These are phyloP conservation scores for Hawksworthiomyces lignivorus DNA, from an alignment of 2,329 filamentous ascomycete genomes.

Conservation along the genomic window DNA sequence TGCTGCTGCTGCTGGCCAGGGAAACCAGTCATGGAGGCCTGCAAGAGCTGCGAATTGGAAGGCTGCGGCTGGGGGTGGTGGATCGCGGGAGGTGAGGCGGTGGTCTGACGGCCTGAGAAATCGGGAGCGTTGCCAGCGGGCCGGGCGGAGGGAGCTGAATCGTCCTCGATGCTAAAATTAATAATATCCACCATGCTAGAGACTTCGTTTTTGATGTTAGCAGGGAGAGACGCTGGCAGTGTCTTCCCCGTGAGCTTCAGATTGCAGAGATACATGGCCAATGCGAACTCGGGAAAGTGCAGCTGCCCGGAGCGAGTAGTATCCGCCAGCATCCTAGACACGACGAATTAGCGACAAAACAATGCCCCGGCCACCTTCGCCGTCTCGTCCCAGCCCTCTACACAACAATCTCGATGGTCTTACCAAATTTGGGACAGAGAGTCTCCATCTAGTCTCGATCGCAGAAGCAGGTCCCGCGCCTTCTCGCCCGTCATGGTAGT, in stretches of 20 bases:
- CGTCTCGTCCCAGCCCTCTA: too few relatives aligned
- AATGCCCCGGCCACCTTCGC: too few relatives aligned
- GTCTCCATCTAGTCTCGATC: conserved; percentile 81
- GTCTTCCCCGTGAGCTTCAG: conserved; percentile 81
- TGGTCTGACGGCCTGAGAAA: conserved; percentile 49
- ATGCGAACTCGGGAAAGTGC: conserved; percentile 92
- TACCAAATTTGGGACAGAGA: conserved; percentile 91
- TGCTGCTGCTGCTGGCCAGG: conserved; percentile 41
- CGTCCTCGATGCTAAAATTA: conserved; percentile 83
- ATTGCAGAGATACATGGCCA: conserved; percentile 98
- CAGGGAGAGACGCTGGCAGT: conserved; percentile 66
- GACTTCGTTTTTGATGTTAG: conserved; percentile 89
- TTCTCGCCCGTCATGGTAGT: conserved; percentile 89
- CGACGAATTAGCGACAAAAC: not conserved
- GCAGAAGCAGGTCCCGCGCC: conserved; percentile 78
- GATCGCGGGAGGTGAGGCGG: conserved; percentile 43
- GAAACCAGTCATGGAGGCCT: conserved; percentile 62
- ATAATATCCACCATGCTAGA: conserved; percentile 99
- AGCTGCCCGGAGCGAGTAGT: conserved; percentile 94
- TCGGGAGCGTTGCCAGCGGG: conserved; percentile 59
- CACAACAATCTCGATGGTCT: conserved; percentile 9
- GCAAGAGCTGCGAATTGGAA: conserved; percentile 60
- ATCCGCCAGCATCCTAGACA: conserved; percentile 73
- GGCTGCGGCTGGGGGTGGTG: conserved; percentile 68
- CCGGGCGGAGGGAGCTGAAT: conserved; percentile 33